A percentile compares a stretch with the other conserved stretches of the same genome.
phyloP scores from a whole-genome alignment of 2,329 filamentous ascomycete species.

The Biscogniauxia marginata region DNA sequence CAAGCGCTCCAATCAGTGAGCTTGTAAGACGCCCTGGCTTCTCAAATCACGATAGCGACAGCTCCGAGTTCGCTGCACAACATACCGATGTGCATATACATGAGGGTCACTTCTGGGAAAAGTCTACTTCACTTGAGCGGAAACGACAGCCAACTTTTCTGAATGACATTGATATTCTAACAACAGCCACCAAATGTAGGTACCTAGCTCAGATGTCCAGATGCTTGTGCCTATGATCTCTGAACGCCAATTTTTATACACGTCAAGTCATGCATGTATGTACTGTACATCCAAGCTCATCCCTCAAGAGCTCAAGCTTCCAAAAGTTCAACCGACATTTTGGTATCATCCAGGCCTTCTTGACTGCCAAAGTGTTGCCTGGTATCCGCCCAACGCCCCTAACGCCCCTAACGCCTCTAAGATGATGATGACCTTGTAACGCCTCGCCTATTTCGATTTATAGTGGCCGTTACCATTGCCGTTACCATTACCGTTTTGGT shows the following conservation, averaged over 20 bases:
- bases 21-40: slow-evolving; percentile 1
- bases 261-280: slow-evolving; percentile 9
- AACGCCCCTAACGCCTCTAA: slow-evolving; percentile 28
- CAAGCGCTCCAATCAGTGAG: slow-evolving; percentile 13
- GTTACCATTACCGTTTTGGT: slow-evolving; percentile 40
- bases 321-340: slow-evolving; percentile 7
- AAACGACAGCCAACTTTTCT: too few relatives aligned
- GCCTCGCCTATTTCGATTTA: slow-evolving; percentile 17
- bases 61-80: not conserved
- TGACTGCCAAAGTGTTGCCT: slow-evolving; percentile 10
- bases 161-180: too few relatives aligned
- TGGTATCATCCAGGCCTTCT: slow-evolving; percentile 23
- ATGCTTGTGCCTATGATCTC: not conserved
- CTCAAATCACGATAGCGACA: not conserved
- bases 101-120: too few relatives aligned
- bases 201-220: too few relatives aligned
- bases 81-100: not conserved
- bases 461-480: slow-evolving; percentile 18
- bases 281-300: slow-evolving; percentile 27
- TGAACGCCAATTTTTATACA: not conserved
- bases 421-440: slow-evolving; percentile 1
- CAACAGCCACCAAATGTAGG: too few relatives aligned
- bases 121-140: too few relatives aligned
- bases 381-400: slow-evolving; percentile 19
- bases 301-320: slow-evolving; percentile 8